Evolutionary conservation across 1,284 basidiomycete genomes (phyloP), one percentile per base, ranked within the genome.

Genomic region (Tylopilus sp.): DNA sequence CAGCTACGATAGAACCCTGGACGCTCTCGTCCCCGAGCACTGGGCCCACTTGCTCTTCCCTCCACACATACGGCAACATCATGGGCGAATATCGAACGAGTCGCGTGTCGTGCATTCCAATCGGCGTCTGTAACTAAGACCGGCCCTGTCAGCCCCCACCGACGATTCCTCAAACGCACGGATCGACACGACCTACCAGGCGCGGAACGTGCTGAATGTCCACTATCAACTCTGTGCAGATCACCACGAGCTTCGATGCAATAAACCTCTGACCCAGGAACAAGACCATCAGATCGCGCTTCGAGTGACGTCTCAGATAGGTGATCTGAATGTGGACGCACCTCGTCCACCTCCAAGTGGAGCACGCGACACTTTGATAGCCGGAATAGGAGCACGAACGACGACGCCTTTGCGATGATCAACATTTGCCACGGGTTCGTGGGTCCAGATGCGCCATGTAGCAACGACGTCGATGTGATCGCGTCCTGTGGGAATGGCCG

Each of bases 291-390:
- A 20, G 8, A 33, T 15, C 14, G 14, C 17, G 12, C n/a, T 2
- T 37, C 33, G 4, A 26, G 21, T 6, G 26, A 26, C 26, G 26
- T 7, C 26, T 26, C 26, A 7, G 5, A 31, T 14, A 6, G 12
- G 9, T 26, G 2, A 33, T 35, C 28, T 1, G 26, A 24, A 41
- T 3, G 17, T 17, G 4, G 0, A 45, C 64, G 44, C 28, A 62
- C 64, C 48, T 66, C 64, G 50, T 64, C 60, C 38, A 62, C 63
- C 33, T 62, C 62, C 33, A 62, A 26, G 5, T 62, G 50, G 29
- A 62, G 51, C 15, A 66, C 58, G 2, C 62, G 58, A 9, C 7
- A 12, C 37, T 50, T 51, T 1, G 63, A 62, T 8, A 62, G 29
- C n/a, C 60, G 50, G 11, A 62, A 2, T 18, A 62, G 50, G 12